Base-by-base conservation (phyloP, 441 rosid species). In the Arabidopsis lyrata region DNA sequence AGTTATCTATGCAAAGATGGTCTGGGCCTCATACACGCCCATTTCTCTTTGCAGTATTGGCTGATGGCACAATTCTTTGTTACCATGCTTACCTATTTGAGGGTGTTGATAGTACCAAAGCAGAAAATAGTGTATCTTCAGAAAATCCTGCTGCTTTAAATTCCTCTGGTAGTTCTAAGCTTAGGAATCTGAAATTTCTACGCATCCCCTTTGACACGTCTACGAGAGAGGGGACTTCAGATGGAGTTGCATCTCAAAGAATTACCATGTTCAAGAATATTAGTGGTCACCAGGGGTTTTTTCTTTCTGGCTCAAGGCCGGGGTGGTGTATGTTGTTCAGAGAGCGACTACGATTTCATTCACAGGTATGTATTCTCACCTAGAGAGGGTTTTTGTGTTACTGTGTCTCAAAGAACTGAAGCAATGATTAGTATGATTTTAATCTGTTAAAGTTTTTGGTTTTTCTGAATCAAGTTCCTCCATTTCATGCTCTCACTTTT, bases 311-410 rank as follows among this genome's bases (percentile, higher is more conserved):
- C 66, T 88, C 88, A 70, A 90, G 97, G 77, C 99, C 99, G 2
- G 86, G 90, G 73, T 95, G 99, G 99, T 90, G 93, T 82, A 93
- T 95, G 99, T 82, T 91, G 67, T 86, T 93, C 74, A 90, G 99
- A 78, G 98, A 91, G 74, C 84, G 98, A 70, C 85, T 93, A 65
- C 88, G 99, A 68, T 80, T 93, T 84, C 99, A 95, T 83, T 91
- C 99, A 73, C 98, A 95, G 98, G 99, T 91, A 68, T 76, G 84
- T 69, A 70, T 58, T 47, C 58, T 50, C 45, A 34, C 59, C 42
- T 57, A 58, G 55, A 45, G 38, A 62, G 32, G 36, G 32, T 7
- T 42, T 50, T 55, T 66, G 42, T 59, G 39, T 62, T 68, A 14
- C 62, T 73, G 39, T 56, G 36, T 65, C 56, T 39, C 12, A 36